Base-by-base conservation (phyloP, 140 eudicot genomes). In the Oenanthe javanica region DNA sequence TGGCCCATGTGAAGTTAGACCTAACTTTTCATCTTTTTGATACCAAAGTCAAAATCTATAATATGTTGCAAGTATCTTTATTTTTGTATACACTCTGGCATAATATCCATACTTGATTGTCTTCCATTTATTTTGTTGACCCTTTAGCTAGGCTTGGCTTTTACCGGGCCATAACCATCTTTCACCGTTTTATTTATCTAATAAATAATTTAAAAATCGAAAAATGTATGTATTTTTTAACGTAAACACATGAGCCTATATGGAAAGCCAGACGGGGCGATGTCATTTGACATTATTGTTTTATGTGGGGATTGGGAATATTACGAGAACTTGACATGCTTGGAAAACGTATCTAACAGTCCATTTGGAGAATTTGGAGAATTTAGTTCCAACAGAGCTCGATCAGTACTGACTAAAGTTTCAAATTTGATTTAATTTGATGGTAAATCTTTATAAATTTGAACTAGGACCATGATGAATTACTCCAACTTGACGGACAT, bases 1-100 rank as follows among this genome's bases (percentile, higher is more conserved):
- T 21, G 54, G 57, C 36, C 36, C 84, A 82, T 82, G 84, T 82
- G 84, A 76, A 50, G 31, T 19, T 38, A 48, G 21, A 64, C 77
- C 84, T 43, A 31, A 82, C 80, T 75, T 48, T 75, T 64, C 63
- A 31, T 12, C 77, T 74, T 74, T 74, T 21, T 47, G 36, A 9
- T 67, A 52, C 21, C 63, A 70, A 38, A 52, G 77, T 51, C 77
- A 70, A 50, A 76, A 21, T 51, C 69, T 27, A 31, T 14, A 27
- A 76, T 54, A 51, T 59, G 0, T 13, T 51, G 51, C 9, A 12
- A 11, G 51, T 23, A 21, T 4, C 59, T 42, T 73, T 49, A 0
- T 55, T 47, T 47, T 11, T 52, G 57, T 23, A 12, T 2, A 74
- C 31, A 13, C 19, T n/a, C 78, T 55, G 40, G 57, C 78, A 25